phyloP scores from a whole-genome alignment of 805 yeast species.

The Citeromyces nyonsensis region DNA sequence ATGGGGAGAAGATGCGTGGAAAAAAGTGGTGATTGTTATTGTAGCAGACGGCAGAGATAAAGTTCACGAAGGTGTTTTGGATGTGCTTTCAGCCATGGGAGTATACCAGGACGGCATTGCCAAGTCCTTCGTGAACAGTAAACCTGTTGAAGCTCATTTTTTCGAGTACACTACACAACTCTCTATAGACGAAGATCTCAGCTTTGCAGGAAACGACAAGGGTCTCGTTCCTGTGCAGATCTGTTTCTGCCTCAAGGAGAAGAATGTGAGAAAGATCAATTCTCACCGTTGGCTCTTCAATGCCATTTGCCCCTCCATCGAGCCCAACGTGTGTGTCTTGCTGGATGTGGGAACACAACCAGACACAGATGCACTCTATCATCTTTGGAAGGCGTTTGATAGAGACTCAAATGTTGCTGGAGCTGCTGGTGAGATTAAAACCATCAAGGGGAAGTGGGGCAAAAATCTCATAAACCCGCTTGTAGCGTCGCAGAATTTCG shows the following conservation, averaged over 20 bases:
- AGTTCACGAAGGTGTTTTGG: conserved; percentile 71
- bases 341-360: conserved; percentile 98
- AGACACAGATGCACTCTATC: conserved; percentile 76
- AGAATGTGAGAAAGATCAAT: conserved; percentile 84
- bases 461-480: conserved; percentile 70
- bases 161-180: conserved; percentile 95
- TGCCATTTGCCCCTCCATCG: conserved; percentile 81
- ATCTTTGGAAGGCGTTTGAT: conserved; percentile 95
- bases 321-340: conserved; percentile 80
- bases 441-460: conserved; percentile 89
- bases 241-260: conserved; percentile 82
- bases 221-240: conserved; percentile 92
- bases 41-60: conserved; percentile 93
- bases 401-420: conserved; percentile 95
- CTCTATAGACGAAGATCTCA: conserved; percentile 77
- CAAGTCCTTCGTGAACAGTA: conserved; percentile 81
- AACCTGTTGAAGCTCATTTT: conserved; percentile 83
- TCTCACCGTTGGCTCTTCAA: conserved; percentile 97
- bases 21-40: conserved; percentile 82
- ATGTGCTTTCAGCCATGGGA: conserved; percentile 86
- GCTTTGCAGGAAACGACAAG: conserved; percentile 81
- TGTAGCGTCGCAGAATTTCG: conserved; percentile 93
- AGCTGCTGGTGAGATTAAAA: conserved; percentile 94
- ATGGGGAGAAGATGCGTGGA: conserved; percentile 98
- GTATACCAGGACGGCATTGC: conserved; percentile 97